These are phyloP conservation scores for Amylocystis lapponica DNA, from an alignment of 768 basidiomycete species.

Conservation along the genomic window DNA sequence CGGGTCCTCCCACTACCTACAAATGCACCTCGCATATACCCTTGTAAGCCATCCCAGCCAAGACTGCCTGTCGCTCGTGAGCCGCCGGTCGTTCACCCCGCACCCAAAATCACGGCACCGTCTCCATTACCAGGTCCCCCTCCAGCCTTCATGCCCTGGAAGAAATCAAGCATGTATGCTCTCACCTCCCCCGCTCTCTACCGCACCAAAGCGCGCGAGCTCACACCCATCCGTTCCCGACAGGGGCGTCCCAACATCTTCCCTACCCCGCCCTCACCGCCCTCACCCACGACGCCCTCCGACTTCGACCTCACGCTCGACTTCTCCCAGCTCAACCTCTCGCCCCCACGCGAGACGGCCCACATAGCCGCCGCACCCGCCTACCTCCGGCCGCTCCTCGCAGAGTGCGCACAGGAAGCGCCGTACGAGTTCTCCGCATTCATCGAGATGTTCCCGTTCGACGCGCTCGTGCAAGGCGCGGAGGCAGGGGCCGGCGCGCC, in stretches of 20 bases:
- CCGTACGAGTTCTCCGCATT: constrained; percentile 79
- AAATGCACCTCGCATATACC: too few relatives aligned
- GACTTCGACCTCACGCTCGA: constrained; percentile 48
- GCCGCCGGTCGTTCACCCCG: too few relatives aligned
- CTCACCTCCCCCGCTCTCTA: constrained; percentile 4
- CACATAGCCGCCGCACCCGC: constrained; percentile 33
- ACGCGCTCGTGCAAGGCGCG: constrained; percentile 50
- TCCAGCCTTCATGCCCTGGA: too few relatives aligned
- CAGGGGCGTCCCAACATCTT: constrained; percentile 27
- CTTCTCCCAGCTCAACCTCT: constrained; percentile 38
- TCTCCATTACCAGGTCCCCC: too few relatives aligned
- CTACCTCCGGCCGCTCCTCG: constrained; percentile 59
- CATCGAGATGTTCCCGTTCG: constrained; percentile 74
- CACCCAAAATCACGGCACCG: too few relatives aligned
- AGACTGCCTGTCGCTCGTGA: too few relatives aligned
- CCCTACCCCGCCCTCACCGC: constrained; percentile 38
- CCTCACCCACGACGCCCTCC: constrained; percentile 52
- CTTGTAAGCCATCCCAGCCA: too few relatives aligned
- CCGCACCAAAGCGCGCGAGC: constrained; percentile 43
- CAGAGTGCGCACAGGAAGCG: constrained; percentile 63
- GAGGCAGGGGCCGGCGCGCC: constrained; percentile 12
- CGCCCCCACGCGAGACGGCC: constrained; percentile 17
- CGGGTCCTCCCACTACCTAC: too few relatives aligned
- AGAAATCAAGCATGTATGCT: neutral
- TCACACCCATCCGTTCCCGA: constrained; percentile 60